Percentiles rank a stretch among this genome's conserved stretches.
These are phyloP conservation scores for Malassezia slooffiae DNA, from an alignment of 1,284 basidiomycete species.

Conservation along the genomic window DNA sequence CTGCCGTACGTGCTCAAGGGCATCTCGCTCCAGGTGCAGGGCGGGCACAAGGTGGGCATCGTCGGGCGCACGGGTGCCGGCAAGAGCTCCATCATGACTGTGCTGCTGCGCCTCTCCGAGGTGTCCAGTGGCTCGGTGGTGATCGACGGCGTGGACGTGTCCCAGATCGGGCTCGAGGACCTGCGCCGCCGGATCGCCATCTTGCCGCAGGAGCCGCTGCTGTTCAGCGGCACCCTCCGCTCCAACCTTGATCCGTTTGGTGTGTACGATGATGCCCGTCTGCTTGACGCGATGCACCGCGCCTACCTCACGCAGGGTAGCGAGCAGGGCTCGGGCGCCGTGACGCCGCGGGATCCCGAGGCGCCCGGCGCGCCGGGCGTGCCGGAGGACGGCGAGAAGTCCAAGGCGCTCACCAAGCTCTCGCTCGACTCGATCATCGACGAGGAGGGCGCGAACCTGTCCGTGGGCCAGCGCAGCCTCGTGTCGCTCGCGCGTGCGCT, in stretches of 20 bases:
- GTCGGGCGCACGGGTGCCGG: conserved; percentile 53
- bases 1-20: conserved; percentile 51
- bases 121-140: conserved; percentile 56
- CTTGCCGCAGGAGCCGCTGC: conserved; percentile 43
- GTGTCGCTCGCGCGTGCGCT: conserved; percentile 46
- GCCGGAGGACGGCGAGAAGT: conserved; percentile 14
- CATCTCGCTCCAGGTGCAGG: conserved; percentile 48
- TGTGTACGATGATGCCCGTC: conserved; percentile 43
- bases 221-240: conserved; percentile 48
- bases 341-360: conserved; percentile 5
- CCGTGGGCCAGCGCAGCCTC: conserved; percentile 46
- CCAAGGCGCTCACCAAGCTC: conserved; percentile 24
- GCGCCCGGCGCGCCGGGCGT: no score
- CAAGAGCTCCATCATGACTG: conserved; percentile 62
- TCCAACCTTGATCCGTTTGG: conserved; percentile 47
- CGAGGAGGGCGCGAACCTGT: conserved; percentile 44
- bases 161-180: conserved; percentile 50
- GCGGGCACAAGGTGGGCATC: conserved; percentile 53
- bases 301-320: conserved; percentile 33
- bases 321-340: conserved; percentile 12
- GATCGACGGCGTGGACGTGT: conserved; percentile 59
- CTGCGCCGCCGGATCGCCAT: conserved; percentile 36
- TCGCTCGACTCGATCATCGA: conserved; percentile 42
- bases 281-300: conserved; percentile 45
- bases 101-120: conserved; percentile 63